Percentiles rank a stretch among this genome's conserved stretches.
Conservation (phyloP, 345 rosid species). For the Euphorbia peplus region DNA sequence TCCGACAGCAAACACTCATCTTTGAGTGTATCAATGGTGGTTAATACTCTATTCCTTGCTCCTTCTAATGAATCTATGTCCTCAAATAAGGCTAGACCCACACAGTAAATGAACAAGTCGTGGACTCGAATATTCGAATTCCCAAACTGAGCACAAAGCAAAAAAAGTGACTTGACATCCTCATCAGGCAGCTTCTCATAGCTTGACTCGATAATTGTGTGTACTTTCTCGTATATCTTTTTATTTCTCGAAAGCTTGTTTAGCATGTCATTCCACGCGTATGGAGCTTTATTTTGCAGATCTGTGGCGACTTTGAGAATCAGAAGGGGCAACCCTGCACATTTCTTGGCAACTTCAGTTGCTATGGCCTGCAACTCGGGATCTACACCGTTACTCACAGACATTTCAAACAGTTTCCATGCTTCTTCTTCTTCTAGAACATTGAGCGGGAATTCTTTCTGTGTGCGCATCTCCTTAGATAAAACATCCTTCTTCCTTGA, state of each 20-base stretch:
- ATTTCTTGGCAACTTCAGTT: not conserved
- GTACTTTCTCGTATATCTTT: not conserved
- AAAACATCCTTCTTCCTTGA: not conserved
- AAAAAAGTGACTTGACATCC: not conserved
- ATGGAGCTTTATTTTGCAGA: not conserved
- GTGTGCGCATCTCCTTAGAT: not conserved
- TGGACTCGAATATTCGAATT: not conserved
- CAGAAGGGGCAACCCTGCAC: conserved; percentile 24
- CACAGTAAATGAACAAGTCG: conserved; percentile 10
- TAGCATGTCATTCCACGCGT: not conserved
- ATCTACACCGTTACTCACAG: not conserved
- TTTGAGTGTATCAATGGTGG: not conserved
- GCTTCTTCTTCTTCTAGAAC: conserved; percentile 10
- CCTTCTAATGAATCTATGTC: not conserved
- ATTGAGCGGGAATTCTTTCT: not conserved
- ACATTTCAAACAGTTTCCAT: not conserved
- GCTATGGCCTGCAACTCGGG: not conserved
- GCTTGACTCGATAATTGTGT: not conserved
- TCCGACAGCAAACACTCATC: conserved; percentile 11
- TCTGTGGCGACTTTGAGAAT: conserved; percentile 13
- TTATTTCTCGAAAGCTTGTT: not conserved
- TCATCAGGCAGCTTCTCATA: not conserved
- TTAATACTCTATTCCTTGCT: conserved; percentile 10
- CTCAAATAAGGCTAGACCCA: conserved; percentile 18
- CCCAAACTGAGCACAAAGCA: conserved; percentile 9